Evolutionary conservation across 2,329 filamentous ascomycete species (phyloP), one percentile per base, ranked within the genome.

Genomic region (Teratosphaeria nubilosa): DNA sequence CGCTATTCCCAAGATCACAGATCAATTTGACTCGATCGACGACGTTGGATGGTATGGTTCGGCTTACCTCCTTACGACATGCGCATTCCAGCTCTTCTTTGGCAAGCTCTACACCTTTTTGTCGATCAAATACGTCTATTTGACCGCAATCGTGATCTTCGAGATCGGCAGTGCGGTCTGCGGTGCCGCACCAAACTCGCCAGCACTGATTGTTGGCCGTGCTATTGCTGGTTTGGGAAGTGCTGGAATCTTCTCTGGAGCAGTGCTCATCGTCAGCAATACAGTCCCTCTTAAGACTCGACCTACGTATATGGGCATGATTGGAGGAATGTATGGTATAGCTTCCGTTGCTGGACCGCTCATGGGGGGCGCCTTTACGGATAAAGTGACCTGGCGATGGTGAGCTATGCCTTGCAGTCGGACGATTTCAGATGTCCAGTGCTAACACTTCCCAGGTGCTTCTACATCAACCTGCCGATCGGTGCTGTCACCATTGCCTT

Each of bases 381-480:
- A 74, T 50, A 62, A 63, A 30, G 56, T 68, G 14, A 60, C 62
- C 9, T 69, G 66, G 66, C 56, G 67, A 32, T 68, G 66, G 67
- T 66, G 60, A 54, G 56, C 63, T 57, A 11, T 16, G 22, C 16
- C 51, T 16, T 37, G 11, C 34, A 48, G 11, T 30, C 16, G 34
- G 45, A 56, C 14, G 16, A n/a, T 16, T 22, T 3, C 5, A 48
- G 41, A 22, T 48, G 20, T 48, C 13, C 27, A 1, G 13, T 30
- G 48, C 55, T 53, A 4, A 53, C 55, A 25, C 56, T 16, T 48
- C 37, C 7, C 24, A 78, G 77, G 76, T 80, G 74, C 61, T 78
- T 78, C 68, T 79, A 77, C 58, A 80, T 82, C 66, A 82, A 83
- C 61, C 69, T 82, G 1, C 80, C 80, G 0, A 74, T 82, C 34